These are phyloP conservation scores for Aspergillus puulaauensis DNA, from an alignment of 2,329 filamentous ascomycete species.

Conservation along the genomic window DNA sequence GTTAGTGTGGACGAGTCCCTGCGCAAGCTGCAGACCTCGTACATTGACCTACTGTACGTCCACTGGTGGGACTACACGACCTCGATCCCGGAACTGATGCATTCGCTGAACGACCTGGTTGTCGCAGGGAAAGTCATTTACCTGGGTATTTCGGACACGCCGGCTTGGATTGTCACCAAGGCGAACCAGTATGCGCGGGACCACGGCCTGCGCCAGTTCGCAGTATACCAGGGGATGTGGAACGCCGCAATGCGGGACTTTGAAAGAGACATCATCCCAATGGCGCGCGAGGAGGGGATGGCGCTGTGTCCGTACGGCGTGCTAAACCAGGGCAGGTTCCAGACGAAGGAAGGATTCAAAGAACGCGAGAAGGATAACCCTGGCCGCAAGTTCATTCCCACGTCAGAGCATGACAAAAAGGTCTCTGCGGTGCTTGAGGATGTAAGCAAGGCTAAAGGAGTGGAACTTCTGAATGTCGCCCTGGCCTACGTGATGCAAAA, in stretches of 20 bases:
- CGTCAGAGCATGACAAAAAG: conserved; percentile 13
- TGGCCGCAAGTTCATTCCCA: conserved; percentile 20
- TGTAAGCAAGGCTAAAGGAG: neutral
- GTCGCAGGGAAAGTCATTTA: conserved; percentile 64
- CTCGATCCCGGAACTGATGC: conserved; percentile 66
- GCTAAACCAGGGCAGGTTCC: conserved; percentile 35
- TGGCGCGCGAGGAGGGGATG: conserved; percentile 64
- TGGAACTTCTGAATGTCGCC: conserved; percentile 30
- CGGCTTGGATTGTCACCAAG: conserved; percentile 60
- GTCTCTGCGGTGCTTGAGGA: conserved; percentile 14
- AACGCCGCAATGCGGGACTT: conserved; percentile 62
- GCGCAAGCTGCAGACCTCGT: conserved; percentile 33
- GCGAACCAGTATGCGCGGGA: conserved; percentile 61
- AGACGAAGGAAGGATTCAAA: conserved; percentile 35
- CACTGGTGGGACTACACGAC: conserved; percentile 62
- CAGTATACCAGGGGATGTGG: conserved; percentile 68
- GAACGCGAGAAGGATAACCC: conserved; percentile 26
- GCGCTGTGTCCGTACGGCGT: conserved; percentile 54
- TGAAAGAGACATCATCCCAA: conserved; percentile 68
- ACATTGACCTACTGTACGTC: conserved; percentile 32
- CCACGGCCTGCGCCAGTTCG: conserved; percentile 69
- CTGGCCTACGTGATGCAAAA: conserved; percentile 55
- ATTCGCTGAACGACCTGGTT: conserved; percentile 63
- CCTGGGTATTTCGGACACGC: conserved; percentile 66
- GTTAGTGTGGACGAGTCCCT: conserved; percentile 29